Evolutionary conservation across 2,329 filamentous ascomycete genomes (phyloP).

Genomic region (Beauveria medogensis): DNA sequence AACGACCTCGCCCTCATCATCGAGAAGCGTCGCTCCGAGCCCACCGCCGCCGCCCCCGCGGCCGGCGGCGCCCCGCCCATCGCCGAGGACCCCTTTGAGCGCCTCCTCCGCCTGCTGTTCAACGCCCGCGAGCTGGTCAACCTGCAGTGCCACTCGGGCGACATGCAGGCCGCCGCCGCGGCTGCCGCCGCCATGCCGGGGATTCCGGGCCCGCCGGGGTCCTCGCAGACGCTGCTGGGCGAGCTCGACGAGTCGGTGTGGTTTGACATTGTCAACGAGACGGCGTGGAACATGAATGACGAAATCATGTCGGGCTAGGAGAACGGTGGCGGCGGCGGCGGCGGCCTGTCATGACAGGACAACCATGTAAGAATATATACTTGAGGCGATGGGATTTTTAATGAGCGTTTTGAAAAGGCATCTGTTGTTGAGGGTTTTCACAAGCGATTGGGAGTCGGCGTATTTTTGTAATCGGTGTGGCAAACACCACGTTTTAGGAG

Average conservation of each 20-base stretch:
- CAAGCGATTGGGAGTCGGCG: not conserved
- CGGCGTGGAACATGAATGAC: conserved; percentile 12
- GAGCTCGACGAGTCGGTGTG: conserved; percentile 12
- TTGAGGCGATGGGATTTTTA: not conserved
- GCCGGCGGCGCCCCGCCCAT: conserved; percentile 9
- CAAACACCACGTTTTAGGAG: not conserved
- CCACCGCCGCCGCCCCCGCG: conserved; percentile 11
- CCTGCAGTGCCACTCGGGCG: conserved; percentile 23
- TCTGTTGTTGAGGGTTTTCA: not conserved
- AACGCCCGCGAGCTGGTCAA: conserved; percentile 23
- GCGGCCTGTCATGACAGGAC: not conserved
- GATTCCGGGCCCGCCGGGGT: conserved; percentile 14
- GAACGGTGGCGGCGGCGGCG: not conserved
- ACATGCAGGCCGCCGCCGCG: conserved; percentile 12
- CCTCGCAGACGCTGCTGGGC: conserved; percentile 6
- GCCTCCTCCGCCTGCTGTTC: conserved; percentile 24
- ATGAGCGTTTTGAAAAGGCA: not conserved
- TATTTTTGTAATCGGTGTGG: not conserved
- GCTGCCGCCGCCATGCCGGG: conserved; percentile 10
- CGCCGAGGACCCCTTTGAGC: conserved; percentile 25
- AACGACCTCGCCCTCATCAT: conserved; percentile 23
- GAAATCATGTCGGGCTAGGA: conserved; percentile 11
- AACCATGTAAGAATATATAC: too few relatives aligned
- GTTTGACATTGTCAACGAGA: conserved; percentile 13
- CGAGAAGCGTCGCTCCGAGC: conserved; percentile 20